Conservation (phyloP, 768 basidiomycete genomes). For the Leccinum aurantiacum region DNA sequence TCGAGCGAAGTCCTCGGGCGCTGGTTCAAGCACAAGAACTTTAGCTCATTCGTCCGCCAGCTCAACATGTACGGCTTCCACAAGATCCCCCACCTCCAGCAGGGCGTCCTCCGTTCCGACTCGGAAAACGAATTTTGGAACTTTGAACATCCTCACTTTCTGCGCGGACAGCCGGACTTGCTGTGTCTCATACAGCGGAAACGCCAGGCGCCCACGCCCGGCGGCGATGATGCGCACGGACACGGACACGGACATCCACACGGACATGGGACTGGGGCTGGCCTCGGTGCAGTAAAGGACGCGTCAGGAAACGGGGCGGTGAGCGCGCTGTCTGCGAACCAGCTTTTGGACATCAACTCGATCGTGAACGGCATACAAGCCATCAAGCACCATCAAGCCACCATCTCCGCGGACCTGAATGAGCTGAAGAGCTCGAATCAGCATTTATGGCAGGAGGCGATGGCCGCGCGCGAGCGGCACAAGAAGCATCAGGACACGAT, state of each 20-base stretch:
- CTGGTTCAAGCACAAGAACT: conserved; percentile 98
- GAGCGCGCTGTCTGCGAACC: conserved; percentile 40
- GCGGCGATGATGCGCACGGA: conserved; percentile 34
- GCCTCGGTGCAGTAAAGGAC: conserved; percentile 17
- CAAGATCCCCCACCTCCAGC: conserved; percentile 94
- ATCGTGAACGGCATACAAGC: conserved; percentile 80
- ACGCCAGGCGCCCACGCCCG: conserved; percentile 43
- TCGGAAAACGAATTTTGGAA: conserved; percentile 84
- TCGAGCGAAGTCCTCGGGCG: conserved; percentile 85
- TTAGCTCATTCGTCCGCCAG: conserved; percentile 92
- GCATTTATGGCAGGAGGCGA: conserved; percentile 89
- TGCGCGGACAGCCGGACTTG: conserved; percentile 84
- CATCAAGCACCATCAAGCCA: conserved; percentile 89
- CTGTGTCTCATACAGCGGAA: conserved; percentile 88
- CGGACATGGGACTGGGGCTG: not conserved
- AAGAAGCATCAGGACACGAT: conserved; percentile 96
- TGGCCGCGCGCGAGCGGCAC: conserved; percentile 73
- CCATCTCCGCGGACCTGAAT: conserved; percentile 87
- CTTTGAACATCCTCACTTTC: conserved; percentile 89
- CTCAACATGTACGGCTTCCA: conserved; percentile 97
- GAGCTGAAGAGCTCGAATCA: conserved; percentile 87
- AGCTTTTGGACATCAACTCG: conserved; percentile 72
- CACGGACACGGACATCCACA: not conserved
- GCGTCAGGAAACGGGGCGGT: conserved; percentile 15
- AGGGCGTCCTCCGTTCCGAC: conserved; percentile 86